These are phyloP conservation scores for Hyparrhenia diplandra DNA, from an alignment of 176 grass and related monocot genomes.

Conservation along the genomic window DNA sequence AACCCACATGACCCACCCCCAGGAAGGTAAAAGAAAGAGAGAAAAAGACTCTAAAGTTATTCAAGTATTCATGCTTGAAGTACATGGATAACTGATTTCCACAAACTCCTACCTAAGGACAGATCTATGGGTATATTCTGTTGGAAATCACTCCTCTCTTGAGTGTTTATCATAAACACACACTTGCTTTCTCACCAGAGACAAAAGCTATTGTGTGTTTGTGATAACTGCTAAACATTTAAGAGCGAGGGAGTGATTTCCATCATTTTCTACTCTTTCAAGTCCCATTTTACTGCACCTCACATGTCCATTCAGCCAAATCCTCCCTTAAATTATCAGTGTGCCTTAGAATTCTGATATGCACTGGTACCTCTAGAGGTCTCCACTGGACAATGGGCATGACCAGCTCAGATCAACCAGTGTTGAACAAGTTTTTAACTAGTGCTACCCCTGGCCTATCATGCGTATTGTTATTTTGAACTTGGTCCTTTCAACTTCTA, in stretches of 20 bases:
- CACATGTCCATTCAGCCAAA: not conserved
- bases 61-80: not conserved
- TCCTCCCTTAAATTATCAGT: not conserved
- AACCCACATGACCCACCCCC: not conserved
- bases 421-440: not conserved
- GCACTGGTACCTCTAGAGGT: not conserved
- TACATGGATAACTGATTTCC: not conserved
- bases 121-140: not conserved
- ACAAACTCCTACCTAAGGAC: not conserved
- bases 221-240: not conserved
- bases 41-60: not conserved
- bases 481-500: not conserved
- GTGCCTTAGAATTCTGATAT: not conserved
- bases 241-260: not conserved
- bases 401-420: not conserved
- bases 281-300: not conserved
- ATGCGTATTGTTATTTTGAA: not conserved
- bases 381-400: not conserved
- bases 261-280: not conserved
- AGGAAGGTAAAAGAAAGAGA: not conserved
- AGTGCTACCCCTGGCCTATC: not conserved
- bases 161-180: not conserved
- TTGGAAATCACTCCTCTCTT: not conserved
- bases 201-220: not conserved
- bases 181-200: not conserved